Evolutionary conservation across 164 flowering plant species (phyloP), one percentile per base, ranked within the genome.

Genomic region (Houttuynia cordata): DNA sequence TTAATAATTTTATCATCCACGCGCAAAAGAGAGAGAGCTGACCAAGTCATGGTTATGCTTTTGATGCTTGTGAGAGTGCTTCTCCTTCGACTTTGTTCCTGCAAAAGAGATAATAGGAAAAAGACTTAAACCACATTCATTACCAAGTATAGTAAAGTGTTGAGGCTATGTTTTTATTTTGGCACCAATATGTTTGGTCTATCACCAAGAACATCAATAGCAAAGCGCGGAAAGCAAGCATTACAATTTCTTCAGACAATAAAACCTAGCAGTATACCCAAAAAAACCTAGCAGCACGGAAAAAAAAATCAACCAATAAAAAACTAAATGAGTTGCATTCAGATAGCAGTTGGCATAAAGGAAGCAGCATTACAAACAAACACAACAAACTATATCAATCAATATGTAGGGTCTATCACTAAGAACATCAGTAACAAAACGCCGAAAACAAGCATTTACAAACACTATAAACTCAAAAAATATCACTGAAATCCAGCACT

Each of bases 81-180:
- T 63, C 52, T 57, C 60, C 24, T 39, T 4, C 15, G 66, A 25
- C 47, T 57, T 63, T 19, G 20, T 57, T 55, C 54, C 60, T 56
- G 45, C 24, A 24, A 63, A 18, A 21, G 21, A 52, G 53, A 52
- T n/a, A 52, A 19, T 24, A 30, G 15, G 10, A 18, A 8, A 30
- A 13, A 24, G 50, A 24, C 25, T 13, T 53, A 4, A n/a, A 10
- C 56, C 20, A 20, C 7, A 21, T 53, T 53, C 56, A 53, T 3
- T 22, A 12, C 25, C 37, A 30, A 30, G 37, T 30, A 30, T 30
- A 30, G 6, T 30, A 45, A 45, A 0, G 13, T 45, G 49, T 17
- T 45, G 14, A 0, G 49, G 3, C 17, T 12, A 12, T 17, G 3
- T 17, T 45, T 45, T 45, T 12, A 4, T 42, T 14, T 10, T 14